Conservation (phyloP, 768 basidiomycete genomes). For the Suillus cothurnatus region DNA sequence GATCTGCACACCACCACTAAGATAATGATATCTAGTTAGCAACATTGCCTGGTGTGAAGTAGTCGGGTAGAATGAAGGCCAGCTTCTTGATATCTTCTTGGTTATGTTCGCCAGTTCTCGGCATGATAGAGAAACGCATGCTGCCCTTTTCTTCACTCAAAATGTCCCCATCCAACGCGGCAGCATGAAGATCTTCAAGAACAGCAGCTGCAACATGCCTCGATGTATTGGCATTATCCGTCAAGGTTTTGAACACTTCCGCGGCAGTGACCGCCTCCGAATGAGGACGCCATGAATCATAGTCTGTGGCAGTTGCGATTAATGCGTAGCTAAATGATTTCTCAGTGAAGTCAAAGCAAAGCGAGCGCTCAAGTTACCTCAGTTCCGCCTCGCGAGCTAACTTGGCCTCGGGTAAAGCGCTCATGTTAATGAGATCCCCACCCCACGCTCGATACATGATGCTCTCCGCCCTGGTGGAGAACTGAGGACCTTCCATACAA, state of each 20-base stretch:
- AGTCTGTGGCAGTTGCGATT: slow-evolving; percentile 90
- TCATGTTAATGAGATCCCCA: slow-evolving; percentile 96
- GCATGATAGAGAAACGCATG: slow-evolving; percentile 91
- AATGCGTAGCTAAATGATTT: slow-evolving; percentile 73
- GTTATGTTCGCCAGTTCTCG: slow-evolving; percentile 53
- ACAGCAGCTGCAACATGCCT: slow-evolving; percentile 72
- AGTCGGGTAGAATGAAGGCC: slow-evolving; percentile 74
- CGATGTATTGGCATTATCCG: slow-evolving; percentile 84
- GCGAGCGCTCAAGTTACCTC: slow-evolving; percentile 47
- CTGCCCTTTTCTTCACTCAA: slow-evolving; percentile 71
- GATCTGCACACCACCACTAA: background rate
- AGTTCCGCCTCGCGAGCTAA: slow-evolving; percentile 94
- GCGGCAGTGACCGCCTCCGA: slow-evolving; percentile 85
- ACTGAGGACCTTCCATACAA: slow-evolving; percentile 97
- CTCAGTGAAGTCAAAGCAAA: background rate
- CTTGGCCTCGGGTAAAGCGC: slow-evolving; percentile 95
- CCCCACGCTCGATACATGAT: slow-evolving; percentile 93
- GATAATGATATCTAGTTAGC: slow-evolving; percentile 9
- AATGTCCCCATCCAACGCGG: slow-evolving; percentile 53
- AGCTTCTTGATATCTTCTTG: slow-evolving; percentile 69
- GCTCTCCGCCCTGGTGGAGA: slow-evolving; percentile 97
- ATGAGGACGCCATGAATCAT: slow-evolving; percentile 90
- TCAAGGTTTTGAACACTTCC: slow-evolving; percentile 88
- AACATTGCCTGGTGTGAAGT: slow-evolving; percentile 46
- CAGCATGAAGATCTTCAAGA: slow-evolving; percentile 68